Conservation (phyloP, 1,284 basidiomycete genomes). For the Fomitopsis palustris region DNA sequence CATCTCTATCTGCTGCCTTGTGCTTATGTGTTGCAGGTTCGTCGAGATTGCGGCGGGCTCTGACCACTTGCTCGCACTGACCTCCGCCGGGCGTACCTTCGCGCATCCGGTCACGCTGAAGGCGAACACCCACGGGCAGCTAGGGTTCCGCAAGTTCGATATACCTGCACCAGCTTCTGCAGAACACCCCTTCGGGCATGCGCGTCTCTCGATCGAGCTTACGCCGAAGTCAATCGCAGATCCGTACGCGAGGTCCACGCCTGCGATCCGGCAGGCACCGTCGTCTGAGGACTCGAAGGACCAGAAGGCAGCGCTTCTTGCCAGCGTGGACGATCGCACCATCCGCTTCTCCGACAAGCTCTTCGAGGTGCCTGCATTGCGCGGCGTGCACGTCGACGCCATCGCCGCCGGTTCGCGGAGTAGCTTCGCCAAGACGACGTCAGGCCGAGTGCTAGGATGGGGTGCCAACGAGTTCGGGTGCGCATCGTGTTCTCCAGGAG, state of each 20-base stretch:
- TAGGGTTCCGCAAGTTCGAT: conserved; percentile 70
- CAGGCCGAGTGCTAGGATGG: conserved; percentile 84
- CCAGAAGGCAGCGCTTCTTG: conserved; percentile 27
- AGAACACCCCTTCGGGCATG: conserved; percentile 19
- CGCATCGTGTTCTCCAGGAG: conserved; percentile 14
- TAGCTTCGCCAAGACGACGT: conserved; percentile 68
- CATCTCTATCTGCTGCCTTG: background rate
- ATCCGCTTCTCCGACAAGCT: conserved; percentile 73
- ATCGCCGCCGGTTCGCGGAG: conserved; percentile 73
- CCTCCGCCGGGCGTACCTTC: conserved; percentile 79
- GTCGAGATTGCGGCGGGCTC: conserved; percentile 70
- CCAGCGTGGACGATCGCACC: conserved; percentile 40
- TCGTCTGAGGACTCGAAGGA: conserved; percentile 14
- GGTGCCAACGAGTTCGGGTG: conserved; percentile 85
- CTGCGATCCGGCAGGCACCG: conserved; percentile 23
- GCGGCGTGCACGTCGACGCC: conserved; percentile 62
- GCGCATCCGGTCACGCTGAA: conserved; percentile 72
- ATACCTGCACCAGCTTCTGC: conserved; percentile 39
- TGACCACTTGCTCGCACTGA: conserved; percentile 85
- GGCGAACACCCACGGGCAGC: conserved; percentile 86
- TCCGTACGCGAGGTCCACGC: conserved; percentile 41
- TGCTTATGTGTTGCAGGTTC: conserved; percentile 44
- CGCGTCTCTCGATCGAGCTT: conserved; percentile 33
- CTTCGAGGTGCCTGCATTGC: conserved; percentile 79
- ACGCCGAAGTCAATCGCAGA: conserved; percentile 54